These are phyloP conservation scores for Arthrobotrys sinensis DNA, from an alignment of 2,329 filamentous ascomycete genomes.

Conservation along the genomic window DNA sequence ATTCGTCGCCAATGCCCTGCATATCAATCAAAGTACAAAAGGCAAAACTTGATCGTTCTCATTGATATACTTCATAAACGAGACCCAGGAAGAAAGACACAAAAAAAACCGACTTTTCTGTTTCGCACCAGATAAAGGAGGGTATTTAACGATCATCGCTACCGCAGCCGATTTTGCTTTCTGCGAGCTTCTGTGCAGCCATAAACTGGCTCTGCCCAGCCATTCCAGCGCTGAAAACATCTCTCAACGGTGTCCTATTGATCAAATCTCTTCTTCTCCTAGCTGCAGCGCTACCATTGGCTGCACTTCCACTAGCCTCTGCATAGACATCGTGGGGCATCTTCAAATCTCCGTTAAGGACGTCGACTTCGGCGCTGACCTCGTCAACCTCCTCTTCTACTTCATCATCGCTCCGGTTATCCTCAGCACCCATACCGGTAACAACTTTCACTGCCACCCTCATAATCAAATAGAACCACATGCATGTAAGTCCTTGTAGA, in stretches of 20 bases:
- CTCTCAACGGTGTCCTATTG: slow-evolving; percentile 50
- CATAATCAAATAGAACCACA: slow-evolving; percentile 92
- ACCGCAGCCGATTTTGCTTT: slow-evolving; percentile 60
- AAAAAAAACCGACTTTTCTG: slow-evolving; percentile 1
- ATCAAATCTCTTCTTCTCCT: slow-evolving; percentile 39
- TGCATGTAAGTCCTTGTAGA: slow-evolving; percentile 83
- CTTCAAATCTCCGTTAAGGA: slow-evolving; percentile 39
- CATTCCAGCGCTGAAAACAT: slow-evolving; percentile 55
- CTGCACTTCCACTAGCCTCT: slow-evolving; percentile 48
- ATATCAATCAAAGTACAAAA: slow-evolving; percentile 13
- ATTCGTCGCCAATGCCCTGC: slow-evolving; percentile 33
- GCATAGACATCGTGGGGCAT: slow-evolving; percentile 33
- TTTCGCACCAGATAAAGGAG: background rate
- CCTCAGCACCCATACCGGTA: slow-evolving; percentile 82
- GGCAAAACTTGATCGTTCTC: slow-evolving; percentile 25
- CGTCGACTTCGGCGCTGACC: slow-evolving; percentile 61
- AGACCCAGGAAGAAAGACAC: background rate
- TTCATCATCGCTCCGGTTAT: slow-evolving; percentile 89
- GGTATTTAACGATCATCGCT: slow-evolving; percentile 58
- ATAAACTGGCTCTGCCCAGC: slow-evolving; percentile 54
- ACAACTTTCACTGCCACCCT: slow-evolving; percentile 86
- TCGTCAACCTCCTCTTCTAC: slow-evolving; percentile 76
- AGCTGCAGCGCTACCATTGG: slow-evolving; percentile 37
- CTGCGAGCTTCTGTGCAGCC: slow-evolving; percentile 56
- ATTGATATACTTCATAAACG: slow-evolving; percentile 16